Conservation (phyloP, 176 grass and related monocot species). For the Eragrostis curvula region DNA sequence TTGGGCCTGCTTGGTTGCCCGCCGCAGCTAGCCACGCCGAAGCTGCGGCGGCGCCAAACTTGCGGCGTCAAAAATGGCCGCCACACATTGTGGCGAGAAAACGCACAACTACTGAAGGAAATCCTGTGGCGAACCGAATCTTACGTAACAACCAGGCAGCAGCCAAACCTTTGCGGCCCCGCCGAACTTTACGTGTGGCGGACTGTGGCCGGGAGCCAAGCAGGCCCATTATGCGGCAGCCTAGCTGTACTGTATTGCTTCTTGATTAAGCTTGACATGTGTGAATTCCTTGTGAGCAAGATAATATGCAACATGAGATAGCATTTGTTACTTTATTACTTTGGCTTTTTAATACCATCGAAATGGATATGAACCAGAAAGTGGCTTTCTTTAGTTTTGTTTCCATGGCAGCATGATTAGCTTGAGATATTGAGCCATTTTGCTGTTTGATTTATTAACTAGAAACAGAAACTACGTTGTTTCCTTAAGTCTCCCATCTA, state of each 20-base stretch:
- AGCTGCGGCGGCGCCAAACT: no score
- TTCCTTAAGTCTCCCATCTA: not conserved
- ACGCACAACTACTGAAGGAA: no score
- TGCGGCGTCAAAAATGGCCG: no score
- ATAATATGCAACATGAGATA: slow-evolving; percentile 5
- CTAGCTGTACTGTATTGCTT: not conserved
- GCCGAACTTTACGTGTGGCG: no score
- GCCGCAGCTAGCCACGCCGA: no score
- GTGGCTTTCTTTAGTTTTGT: slow-evolving; percentile 13
- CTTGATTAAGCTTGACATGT: not conserved
- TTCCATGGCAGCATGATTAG: slow-evolving; percentile 15
- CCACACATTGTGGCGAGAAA: no score
- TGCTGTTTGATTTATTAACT: not conserved
- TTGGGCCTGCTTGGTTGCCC: no score
- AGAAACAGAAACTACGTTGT: slow-evolving; percentile 2
- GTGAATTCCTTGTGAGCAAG: not conserved
- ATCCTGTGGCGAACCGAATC: no score
- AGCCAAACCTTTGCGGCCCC: no score
- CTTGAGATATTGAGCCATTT: not conserved
- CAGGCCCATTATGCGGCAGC: not conserved
- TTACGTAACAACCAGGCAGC: no score
- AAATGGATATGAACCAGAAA: not conserved
- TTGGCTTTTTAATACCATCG: not conserved
- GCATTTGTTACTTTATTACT: not conserved
- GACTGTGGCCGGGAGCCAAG: no score